These are phyloP conservation scores for Eragrostis nindensis DNA, from an alignment of 176 grass and related monocot species.

Conservation along the genomic window DNA sequence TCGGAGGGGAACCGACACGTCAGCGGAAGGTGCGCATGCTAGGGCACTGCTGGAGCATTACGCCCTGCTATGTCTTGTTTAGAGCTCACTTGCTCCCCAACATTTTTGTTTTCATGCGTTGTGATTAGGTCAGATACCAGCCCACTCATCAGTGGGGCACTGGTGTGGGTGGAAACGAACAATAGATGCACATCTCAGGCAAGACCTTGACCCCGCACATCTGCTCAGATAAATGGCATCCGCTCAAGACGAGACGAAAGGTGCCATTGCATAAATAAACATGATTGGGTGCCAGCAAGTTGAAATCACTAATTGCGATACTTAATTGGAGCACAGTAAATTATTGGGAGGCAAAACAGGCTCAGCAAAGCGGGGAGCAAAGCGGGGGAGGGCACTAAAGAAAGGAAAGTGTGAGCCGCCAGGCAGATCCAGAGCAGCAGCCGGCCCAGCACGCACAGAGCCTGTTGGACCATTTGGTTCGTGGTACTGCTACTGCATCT, in stretches of 20 bases:
- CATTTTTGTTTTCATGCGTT: neutral
- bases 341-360: neutral
- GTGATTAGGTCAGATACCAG: neutral
- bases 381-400: neutral
- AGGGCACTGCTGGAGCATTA: neutral
- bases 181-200: no score
- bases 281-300: constrained; percentile 19
- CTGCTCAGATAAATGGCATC: neutral
- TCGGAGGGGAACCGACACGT: neutral
- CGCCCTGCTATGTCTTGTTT: neutral
- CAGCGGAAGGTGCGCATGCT: neutral
- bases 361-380: no score
- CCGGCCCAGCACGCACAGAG: neutral
- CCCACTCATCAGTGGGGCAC: no score
- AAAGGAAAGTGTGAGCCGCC: neutral
- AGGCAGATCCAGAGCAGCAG: constrained; percentile 34
- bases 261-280: neutral
- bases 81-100: no score
- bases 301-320: constrained; percentile 6
- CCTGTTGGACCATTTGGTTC: constrained; percentile 3
- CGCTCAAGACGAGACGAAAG: neutral
- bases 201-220: neutral
- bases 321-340: neutral
- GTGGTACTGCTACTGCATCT: neutral
- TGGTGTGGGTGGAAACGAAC: no score